These are phyloP conservation scores for Epichloe aotearoae DNA, from an alignment of 2,329 filamentous ascomycete species.

Conservation along the genomic window DNA sequence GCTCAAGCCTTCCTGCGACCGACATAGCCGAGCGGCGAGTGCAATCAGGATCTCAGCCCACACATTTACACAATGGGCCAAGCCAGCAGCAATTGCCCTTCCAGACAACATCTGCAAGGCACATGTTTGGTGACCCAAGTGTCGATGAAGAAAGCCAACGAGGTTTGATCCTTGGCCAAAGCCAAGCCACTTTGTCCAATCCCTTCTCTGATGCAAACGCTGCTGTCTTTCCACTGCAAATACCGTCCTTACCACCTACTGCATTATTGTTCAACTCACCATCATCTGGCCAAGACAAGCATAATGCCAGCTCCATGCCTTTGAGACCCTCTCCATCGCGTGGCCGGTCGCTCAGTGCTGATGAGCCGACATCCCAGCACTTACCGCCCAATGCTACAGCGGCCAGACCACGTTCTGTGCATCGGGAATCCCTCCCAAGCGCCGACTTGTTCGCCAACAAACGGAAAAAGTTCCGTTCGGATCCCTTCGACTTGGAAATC, in stretches of 20 bases:
- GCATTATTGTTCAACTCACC: neutral
- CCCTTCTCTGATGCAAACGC: constrained; percentile 39
- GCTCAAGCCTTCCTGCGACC: neutral
- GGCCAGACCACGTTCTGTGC: constrained; percentile 20
- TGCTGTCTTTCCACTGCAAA: constrained; percentile 14
- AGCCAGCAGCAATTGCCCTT: neutral
- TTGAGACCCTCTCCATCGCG: constrained; percentile 35
- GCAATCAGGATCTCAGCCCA: neutral
- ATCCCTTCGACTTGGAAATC: constrained; percentile 51
- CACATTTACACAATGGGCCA: neutral
- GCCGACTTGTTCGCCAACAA: constrained; percentile 30
- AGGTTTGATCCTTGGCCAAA: neutral
- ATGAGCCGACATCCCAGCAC: constrained; percentile 12
- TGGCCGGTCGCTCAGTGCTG: constrained; percentile 27
- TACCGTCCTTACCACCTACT: constrained; percentile 3
- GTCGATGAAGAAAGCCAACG: neutral
- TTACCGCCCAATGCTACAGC: constrained; percentile 16
- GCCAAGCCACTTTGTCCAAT: constrained; percentile 12
- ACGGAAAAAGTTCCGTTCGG: constrained; percentile 46
- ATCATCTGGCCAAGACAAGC: neutral
- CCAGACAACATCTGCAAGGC: neutral
- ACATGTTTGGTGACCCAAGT: neutral
- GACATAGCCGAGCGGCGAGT: neutral
- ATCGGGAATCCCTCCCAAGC: constrained; percentile 27
- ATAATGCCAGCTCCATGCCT: constrained; percentile 9